Conservation (phyloP, 805 yeast species). For the Kodamaea lidongshanica region DNA sequence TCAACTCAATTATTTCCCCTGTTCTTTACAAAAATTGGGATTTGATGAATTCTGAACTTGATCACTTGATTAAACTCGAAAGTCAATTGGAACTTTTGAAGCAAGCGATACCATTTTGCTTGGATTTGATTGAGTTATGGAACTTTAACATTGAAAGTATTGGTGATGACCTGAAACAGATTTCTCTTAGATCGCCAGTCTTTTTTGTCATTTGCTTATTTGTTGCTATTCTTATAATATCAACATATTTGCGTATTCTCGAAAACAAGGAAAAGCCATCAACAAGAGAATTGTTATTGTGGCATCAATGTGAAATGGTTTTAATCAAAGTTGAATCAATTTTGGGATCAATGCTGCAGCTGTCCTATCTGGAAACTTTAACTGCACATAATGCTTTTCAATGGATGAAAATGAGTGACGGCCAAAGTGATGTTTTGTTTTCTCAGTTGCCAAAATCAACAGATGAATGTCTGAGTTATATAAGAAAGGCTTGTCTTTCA, state of each 20-base stretch:
- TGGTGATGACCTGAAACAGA: conserved; percentile 53
- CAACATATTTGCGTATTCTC: conserved; percentile 53
- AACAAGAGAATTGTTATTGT: conserved; percentile 21
- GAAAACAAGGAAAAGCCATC: conserved; percentile 32
- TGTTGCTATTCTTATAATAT: conserved; percentile 53
- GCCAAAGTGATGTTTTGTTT: conserved; percentile 7
- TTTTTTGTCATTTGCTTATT: conserved; percentile 68
- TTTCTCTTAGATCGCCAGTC: conserved; percentile 68
- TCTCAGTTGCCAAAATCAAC: conserved; percentile 2
- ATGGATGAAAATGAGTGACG: conserved; percentile 11
- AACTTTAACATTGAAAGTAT: conserved; percentile 61
- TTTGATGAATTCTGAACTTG: conserved; percentile 52
- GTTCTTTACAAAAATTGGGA: conserved; percentile 66
- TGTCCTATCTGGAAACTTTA: conserved; percentile 52
- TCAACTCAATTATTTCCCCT: conserved; percentile 54
- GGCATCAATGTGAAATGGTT: conserved; percentile 58
- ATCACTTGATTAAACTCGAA: conserved; percentile 48
- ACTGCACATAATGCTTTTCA: conserved; percentile 57
- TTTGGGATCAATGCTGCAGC: conserved; percentile 42
- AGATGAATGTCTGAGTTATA: conserved; percentile 33
- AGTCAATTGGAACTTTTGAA: conserved; percentile 46
- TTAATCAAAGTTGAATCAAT: conserved; percentile 57
- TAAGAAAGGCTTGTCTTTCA: conserved; percentile 48
- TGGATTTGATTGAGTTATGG: conserved; percentile 62
- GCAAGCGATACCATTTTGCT: conserved; percentile 24